Conservation (phyloP, 805 yeast species). For the Ogataea ganodermae region DNA sequence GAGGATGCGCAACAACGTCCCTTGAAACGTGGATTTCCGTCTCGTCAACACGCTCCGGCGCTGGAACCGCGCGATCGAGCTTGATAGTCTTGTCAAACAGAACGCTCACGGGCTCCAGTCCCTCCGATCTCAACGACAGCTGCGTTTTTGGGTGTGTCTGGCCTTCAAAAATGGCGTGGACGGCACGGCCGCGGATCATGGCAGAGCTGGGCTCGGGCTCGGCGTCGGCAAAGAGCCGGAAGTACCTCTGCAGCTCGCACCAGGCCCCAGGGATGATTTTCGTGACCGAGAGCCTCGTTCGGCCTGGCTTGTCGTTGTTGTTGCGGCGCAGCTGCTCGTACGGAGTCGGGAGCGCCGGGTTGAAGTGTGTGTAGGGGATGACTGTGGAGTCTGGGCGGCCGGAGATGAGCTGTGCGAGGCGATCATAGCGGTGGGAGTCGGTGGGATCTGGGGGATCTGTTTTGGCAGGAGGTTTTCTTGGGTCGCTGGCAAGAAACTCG, state of each 20-base stretch:
- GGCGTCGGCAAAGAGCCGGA: slow-evolving; percentile 47
- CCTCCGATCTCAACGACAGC: slow-evolving; percentile 9
- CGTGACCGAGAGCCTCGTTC: slow-evolving; percentile 56
- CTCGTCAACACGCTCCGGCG: no score
- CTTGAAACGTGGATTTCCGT: no score
- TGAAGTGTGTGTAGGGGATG: slow-evolving; percentile 25
- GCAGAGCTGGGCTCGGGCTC: slow-evolving; percentile 37
- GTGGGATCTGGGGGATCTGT: no score
- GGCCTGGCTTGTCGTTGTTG: slow-evolving; percentile 11
- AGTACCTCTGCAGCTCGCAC: slow-evolving; percentile 67
- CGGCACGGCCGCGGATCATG: slow-evolving; percentile 47
- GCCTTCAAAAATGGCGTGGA: slow-evolving; percentile 51
- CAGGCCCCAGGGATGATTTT: slow-evolving; percentile 57
- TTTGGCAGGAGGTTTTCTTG: no score
- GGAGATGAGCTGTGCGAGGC: slow-evolving; percentile 6
- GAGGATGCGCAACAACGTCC: no score
- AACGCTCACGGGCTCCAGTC: slow-evolving; percentile 3
- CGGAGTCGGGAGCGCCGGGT: slow-evolving; percentile 20
- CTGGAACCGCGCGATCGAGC: background rate
- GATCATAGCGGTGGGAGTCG: slow-evolving; percentile 9
- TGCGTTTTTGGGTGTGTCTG: slow-evolving; percentile 42
- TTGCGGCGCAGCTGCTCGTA: slow-evolving; percentile 19
- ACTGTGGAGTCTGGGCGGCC: slow-evolving; percentile 2
- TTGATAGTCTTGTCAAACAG: slow-evolving; percentile 12
- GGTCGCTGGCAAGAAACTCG: slow-evolving; percentile 1